Conservation (phyloP, 805 yeast genomes). For the Yamadazyma akitaensis region DNA sequence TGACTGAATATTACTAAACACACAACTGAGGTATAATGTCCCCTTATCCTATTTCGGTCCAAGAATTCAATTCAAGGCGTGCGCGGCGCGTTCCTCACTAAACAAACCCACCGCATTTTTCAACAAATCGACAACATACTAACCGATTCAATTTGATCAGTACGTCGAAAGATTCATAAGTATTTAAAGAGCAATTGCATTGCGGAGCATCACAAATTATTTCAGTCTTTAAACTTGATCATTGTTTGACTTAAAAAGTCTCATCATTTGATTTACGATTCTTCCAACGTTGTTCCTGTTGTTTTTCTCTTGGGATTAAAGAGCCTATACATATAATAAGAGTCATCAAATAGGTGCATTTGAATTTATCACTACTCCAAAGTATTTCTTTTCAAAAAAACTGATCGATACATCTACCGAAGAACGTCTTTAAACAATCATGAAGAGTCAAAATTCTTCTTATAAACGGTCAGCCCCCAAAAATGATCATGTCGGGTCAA, state of each 20-base stretch:
- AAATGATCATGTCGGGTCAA: constrained; percentile 9
- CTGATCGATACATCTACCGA: background rate
- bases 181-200: constrained; percentile 1
- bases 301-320: too few relatives aligned
- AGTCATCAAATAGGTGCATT: too few relatives aligned
- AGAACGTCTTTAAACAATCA: background rate
- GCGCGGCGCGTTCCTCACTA: background rate
- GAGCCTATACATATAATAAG: too few relatives aligned
- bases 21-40: too few relatives aligned
- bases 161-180: background rate
- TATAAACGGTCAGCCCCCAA: constrained; percentile 1
- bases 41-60: background rate
- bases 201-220: background rate
- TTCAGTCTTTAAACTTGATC: background rate
- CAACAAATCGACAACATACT: constrained; percentile 10
- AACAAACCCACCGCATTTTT: constrained; percentile 6
- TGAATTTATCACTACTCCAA: too few relatives aligned
- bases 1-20: too few relatives aligned
- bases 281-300: background rate
- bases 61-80: background rate
- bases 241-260: background rate
- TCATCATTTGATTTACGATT: background rate
- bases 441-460: constrained; percentile 7
- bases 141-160: background rate
- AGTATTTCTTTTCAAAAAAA: background rate